phyloP scores from a whole-genome alignment of 2,329 filamentous ascomycete genomes.

The Monilinia fructigena region DNA sequence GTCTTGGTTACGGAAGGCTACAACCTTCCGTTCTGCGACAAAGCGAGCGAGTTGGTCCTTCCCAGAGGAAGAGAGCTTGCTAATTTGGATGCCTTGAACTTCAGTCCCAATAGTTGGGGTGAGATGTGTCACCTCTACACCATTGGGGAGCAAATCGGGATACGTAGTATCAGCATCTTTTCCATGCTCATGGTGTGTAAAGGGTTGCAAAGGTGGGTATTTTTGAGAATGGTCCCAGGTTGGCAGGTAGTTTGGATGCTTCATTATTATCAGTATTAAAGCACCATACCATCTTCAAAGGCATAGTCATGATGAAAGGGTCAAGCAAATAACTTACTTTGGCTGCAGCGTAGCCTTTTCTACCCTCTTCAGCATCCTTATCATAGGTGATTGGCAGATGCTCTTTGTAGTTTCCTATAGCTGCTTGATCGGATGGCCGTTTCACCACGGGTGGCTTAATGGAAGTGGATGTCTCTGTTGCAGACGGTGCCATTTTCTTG shows the following conservation, averaged over 20 bases:
- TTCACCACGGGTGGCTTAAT: no score
- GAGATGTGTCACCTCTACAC: conserved; percentile 54
- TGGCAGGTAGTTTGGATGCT: conserved; percentile 70
- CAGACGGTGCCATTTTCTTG: no score
- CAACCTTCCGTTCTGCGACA: conserved; percentile 72
- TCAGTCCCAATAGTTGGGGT: conserved; percentile 73
- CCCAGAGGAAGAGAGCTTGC: conserved; percentile 61
- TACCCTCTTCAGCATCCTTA: no score
- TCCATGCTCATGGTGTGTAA: conserved; percentile 70
- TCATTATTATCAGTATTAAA: conserved; percentile 2
- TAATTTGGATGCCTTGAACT: conserved; percentile 67
- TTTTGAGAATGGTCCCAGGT: conserved; percentile 64
- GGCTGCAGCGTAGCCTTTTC: no score
- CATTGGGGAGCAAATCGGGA: conserved; percentile 60
- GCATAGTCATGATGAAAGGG: no score
- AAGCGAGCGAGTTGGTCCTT: conserved; percentile 74
- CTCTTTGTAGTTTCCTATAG: no score
- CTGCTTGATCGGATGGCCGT: no score
- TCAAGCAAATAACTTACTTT: no score
- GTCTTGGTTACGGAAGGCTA: conserved; percentile 75
- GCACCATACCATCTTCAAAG: no score
- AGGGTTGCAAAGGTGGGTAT: conserved; percentile 64
- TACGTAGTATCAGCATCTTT: conserved; percentile 68
- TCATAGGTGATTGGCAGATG: no score
- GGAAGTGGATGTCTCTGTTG: no score